A percentile compares a stretch with the other conserved stretches of the same genome.
phyloP scores from a whole-genome alignment of 257 asterid species.

The Parsonsia alboflavescens region DNA sequence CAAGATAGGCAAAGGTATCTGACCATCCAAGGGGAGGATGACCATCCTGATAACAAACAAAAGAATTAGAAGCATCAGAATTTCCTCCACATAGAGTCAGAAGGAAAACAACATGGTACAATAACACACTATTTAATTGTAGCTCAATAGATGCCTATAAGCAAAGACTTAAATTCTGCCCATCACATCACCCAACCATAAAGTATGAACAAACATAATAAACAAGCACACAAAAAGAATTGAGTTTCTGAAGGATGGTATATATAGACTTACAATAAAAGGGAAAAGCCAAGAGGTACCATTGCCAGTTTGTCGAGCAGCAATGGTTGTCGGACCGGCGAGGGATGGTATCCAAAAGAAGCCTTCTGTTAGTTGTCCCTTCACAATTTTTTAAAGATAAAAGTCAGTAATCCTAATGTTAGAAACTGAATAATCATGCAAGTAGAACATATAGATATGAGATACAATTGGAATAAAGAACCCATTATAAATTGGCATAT shows the following conservation, averaged over 20 bases:
- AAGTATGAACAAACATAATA: not conserved
- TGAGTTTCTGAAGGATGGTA: not conserved
- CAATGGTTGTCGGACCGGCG: conserved; percentile 91
- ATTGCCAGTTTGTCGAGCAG: conserved; percentile 86
- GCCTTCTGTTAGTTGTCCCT: conserved; percentile 97
- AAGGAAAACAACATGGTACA: not conserved
- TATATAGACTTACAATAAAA: conserved; percentile 56
- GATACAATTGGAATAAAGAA: conserved; percentile 5
- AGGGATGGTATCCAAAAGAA: conserved; percentile 99
- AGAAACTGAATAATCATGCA: not conserved
- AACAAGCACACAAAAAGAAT: not conserved
- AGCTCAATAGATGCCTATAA: not conserved
- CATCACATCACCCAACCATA: not conserved
- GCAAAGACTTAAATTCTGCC: not conserved
- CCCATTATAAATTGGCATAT: conserved; percentile 9
- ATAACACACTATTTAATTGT: not conserved
- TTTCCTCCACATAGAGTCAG: not conserved
- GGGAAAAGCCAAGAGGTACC: conserved; percentile 98
- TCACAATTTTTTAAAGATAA: conserved; percentile 3
- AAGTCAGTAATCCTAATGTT: conserved; percentile 55
- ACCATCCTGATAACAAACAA: conserved; percentile 59
- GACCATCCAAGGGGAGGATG: conserved; percentile 99
- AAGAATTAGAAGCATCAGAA: conserved; percentile 11
- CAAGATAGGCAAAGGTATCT: conserved; percentile 89
- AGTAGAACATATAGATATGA: not conserved